A percentile compares a stretch with the other conserved stretches of the same genome.
Conservation (phyloP, 495 filamentous ascomycete species). For the Halenospora varia region DNA sequence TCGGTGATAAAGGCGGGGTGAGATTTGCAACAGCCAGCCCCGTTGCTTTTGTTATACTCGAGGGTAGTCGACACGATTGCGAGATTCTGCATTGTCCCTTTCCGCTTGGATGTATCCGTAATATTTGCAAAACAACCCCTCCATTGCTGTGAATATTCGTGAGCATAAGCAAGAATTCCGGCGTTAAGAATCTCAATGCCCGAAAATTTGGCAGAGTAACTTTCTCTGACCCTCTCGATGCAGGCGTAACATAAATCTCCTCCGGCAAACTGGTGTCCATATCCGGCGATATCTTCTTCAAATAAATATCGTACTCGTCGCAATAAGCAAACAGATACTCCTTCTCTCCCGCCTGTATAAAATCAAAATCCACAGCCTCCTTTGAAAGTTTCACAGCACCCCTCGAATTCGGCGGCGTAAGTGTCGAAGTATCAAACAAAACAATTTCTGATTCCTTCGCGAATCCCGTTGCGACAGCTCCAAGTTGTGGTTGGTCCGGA, state of each 20-base stretch:
- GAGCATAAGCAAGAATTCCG: constrained; percentile 67
- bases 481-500: constrained; percentile 54
- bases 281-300: constrained; percentile 42
- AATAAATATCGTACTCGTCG: constrained; percentile 68
- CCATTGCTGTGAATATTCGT: constrained; percentile 43
- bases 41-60: constrained; percentile 42
- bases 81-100: constrained; percentile 39
- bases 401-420: constrained; percentile 54
- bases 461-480: constrained; percentile 70
- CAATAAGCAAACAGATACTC: constrained; percentile 75
- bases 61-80: constrained; percentile 38
- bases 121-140: constrained; percentile 48
- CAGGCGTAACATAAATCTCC: constrained; percentile 58
- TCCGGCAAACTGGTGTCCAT: constrained; percentile 50
- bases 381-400: constrained; percentile 61
- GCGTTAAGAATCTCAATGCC: constrained; percentile 70
- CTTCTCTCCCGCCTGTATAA: constrained; percentile 53
- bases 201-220: constrained; percentile 52
- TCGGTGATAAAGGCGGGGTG: constrained; percentile 41
- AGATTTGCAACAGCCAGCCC: constrained; percentile 73
- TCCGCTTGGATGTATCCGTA: constrained; percentile 36
- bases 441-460: constrained; percentile 71
- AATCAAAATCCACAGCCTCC: constrained; percentile 82
- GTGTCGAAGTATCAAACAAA: constrained; percentile 64
- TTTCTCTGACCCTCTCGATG: constrained; percentile 41